These are phyloP conservation scores for Taiozyma sp. DNA, from an alignment of 1,139 yeast species.

Conservation along the genomic window DNA sequence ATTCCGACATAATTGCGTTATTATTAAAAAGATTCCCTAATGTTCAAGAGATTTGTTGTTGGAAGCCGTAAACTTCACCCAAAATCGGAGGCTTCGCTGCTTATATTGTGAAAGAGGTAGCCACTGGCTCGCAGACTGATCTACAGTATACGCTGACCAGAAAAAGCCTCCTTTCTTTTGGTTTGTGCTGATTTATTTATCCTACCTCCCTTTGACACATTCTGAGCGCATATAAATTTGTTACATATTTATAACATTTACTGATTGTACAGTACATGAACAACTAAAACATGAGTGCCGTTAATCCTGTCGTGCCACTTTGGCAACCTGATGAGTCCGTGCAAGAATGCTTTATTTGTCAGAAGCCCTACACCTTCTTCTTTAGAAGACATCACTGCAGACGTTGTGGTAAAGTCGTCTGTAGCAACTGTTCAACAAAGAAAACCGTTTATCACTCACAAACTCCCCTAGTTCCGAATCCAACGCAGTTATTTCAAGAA, in stretches of 20 bases:
- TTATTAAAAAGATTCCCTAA: neutral
- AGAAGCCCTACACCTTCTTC: constrained; percentile 51
- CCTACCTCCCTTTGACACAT: neutral
- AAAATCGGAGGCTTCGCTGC: neutral
- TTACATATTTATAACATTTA: no score
- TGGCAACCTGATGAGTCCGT: constrained; percentile 83
- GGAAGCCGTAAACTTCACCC: neutral
- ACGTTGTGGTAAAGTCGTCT: constrained; percentile 73
- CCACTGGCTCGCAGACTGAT: neutral
- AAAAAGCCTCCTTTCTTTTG: no score
- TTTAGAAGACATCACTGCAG: constrained; percentile 86
- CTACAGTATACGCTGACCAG: neutral
- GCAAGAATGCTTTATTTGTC: constrained; percentile 58
- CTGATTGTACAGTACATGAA: neutral
- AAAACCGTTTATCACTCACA: constrained; percentile 38
- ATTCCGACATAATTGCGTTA: neutral
- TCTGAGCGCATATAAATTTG: neutral
- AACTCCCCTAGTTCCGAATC: constrained; percentile 35
- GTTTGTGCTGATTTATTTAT: neutral
- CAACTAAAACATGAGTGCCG: neutral
- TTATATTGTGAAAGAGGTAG: no score
- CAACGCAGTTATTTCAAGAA: constrained; percentile 35
- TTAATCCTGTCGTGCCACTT: constrained; percentile 8
- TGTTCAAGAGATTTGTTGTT: no score
- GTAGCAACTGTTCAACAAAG: constrained; percentile 58